phyloP scores from a whole-genome alignment of 305 asterid species.

The Fraxinus nigra region DNA sequence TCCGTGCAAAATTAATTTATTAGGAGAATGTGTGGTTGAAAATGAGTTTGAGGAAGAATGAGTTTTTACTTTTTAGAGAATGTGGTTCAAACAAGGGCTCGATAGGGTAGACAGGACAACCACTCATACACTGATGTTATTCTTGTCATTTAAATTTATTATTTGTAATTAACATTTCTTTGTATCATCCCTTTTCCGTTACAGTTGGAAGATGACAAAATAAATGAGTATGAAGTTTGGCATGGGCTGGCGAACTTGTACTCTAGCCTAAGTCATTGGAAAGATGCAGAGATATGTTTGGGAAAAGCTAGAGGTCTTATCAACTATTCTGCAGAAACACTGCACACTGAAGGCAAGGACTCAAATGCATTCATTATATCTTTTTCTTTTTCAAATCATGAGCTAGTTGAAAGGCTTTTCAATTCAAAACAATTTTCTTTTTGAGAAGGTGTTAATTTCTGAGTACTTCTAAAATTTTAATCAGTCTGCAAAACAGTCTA shows the following conservation, averaged over 20 bases:
- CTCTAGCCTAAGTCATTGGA: slow-evolving; percentile 90
- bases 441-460: neutral
- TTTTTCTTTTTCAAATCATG: neutral
- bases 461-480: neutral
- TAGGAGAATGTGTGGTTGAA: neutral
- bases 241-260: slow-evolving; percentile 86
- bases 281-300: slow-evolving; percentile 90
- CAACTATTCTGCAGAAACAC: slow-evolving; percentile 73
- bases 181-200: slow-evolving; percentile 19
- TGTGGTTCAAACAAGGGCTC: neutral
- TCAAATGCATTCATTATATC: neutral
- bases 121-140: neutral
- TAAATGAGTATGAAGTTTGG: slow-evolving; percentile 92
- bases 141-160: slow-evolving; percentile 17
- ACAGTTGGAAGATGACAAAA: slow-evolving; percentile 71
- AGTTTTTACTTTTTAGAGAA: neutral
- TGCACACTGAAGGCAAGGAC: slow-evolving; percentile 74
- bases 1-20: neutral
- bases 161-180: slow-evolving; percentile 1
- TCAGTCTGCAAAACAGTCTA: neutral
- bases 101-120: neutral
- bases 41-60: too few relatives aligned
- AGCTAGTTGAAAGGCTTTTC: neutral
- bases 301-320: slow-evolving; percentile 72
- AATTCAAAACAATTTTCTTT: neutral